Conservation (phyloP, 805 yeast genomes). For the Saccharomycopsis sp. region DNA sequence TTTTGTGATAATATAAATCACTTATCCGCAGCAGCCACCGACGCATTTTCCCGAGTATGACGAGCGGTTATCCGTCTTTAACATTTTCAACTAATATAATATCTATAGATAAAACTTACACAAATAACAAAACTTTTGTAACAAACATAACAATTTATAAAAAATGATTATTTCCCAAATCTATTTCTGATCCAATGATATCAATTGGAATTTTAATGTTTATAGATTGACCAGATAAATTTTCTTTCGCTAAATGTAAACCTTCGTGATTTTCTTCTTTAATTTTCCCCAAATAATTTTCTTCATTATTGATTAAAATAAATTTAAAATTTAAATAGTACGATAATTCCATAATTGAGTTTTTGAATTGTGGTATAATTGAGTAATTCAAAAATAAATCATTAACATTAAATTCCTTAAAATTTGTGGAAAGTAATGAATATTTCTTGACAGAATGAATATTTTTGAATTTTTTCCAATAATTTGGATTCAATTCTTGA, state of each 20-base stretch:
- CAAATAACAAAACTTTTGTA: not conserved
- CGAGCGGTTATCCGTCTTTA: too few relatives aligned
- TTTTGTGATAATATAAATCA: too few relatives aligned
- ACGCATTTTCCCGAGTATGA: too few relatives aligned
- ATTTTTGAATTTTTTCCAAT: slow-evolving; percentile 13
- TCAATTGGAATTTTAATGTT: too few relatives aligned
- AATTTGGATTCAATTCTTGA: slow-evolving; percentile 8
- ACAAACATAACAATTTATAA: too few relatives aligned
- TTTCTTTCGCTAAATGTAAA: too few relatives aligned
- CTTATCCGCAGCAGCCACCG: too few relatives aligned
- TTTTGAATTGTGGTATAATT: slow-evolving; percentile 30
- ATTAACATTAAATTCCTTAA: slow-evolving; percentile 10
- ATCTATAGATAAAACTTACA: not conserved
- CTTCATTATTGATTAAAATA: slow-evolving; percentile 24
- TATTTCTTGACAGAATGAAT: slow-evolving; percentile 13
- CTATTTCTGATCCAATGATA: too few relatives aligned
- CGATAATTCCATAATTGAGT: slow-evolving; percentile 29
- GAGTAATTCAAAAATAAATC: slow-evolving; percentile 8
- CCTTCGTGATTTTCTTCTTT: too few relatives aligned
- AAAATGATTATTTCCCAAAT: too few relatives aligned
- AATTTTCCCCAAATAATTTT: too few relatives aligned
- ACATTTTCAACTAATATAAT: not conserved
- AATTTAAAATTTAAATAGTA: slow-evolving; percentile 30
- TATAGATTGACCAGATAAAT: too few relatives aligned
- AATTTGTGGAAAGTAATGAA: slow-evolving; percentile 7